Base-by-base conservation (phyloP, 192 early-diverging fungal genomes). In the Umbelopsis sp. region DNA sequence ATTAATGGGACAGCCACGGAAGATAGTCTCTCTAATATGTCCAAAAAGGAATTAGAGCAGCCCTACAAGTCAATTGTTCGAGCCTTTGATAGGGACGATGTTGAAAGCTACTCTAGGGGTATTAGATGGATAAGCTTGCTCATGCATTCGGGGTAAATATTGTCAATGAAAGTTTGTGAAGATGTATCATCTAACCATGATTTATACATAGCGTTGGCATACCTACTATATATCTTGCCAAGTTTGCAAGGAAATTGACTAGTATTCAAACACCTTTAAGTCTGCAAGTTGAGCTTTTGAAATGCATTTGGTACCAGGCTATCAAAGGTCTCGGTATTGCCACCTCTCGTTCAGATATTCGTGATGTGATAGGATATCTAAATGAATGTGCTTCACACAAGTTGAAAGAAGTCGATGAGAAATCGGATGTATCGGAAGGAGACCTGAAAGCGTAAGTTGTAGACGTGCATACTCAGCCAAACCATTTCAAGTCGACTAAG, bases 231-330 rank as follows among this genome's bases (percentile, higher is more conserved):
- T 46, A 74, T 18, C 69, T 78, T 13, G 71, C 74, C 15, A 75
- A 81, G 10, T 73, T 81, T 44, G 55, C 77, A 13, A 61, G 71
- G 30, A 48, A 52, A 11, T 61, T 83, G 22, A 55, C 73, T 15
- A 53, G 52, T 35, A 45, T 51, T 20, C 46, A 58, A 21, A 44
- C 70, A 61, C 30, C 73, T 20, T 35, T 83, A 20, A 70, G 66
- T 16, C 67, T 66, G 8, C 66, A 58, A 18, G 73, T 71, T 13
- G 53, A 73, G 22, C 78, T 78, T 49, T 41, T 81, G 8, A 72
- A 78, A 23, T 44, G 78, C 21, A 51, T 83, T 12, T 83, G 82
- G 82, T 81, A 76, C 49, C 82, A 83, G 65, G 74, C 69, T 25
- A 69, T 75, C 15, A 72, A 66, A 44, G 74, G 74, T 8, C 64